Percentiles rank a stretch among this genome's conserved stretches.
Evolutionary conservation across 2,329 filamentous ascomycete genomes (phyloP).

Genomic region (Exserohilum rostratum): DNA sequence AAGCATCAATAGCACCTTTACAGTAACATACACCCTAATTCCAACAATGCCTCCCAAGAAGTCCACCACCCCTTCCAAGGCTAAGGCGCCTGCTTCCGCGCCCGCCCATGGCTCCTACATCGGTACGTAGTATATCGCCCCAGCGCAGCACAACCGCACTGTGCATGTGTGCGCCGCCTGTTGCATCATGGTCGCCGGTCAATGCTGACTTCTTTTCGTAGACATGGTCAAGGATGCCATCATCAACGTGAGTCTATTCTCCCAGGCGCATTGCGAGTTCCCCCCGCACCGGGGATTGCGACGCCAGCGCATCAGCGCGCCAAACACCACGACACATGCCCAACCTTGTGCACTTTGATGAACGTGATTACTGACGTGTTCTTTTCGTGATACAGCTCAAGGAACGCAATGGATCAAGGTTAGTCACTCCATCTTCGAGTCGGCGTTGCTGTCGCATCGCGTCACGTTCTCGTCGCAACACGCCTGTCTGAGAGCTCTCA

Average conservation of each 20-base stretch:
- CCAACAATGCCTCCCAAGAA: constrained; percentile 71
- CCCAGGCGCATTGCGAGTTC: constrained; percentile 54
- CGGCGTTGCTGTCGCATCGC: constrained; percentile 28
- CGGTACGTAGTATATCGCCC: constrained; percentile 61
- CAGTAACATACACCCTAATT: constrained; percentile 33
- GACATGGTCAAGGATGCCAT: constrained; percentile 78
- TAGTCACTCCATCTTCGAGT: constrained; percentile 48
- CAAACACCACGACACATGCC: constrained; percentile 27
- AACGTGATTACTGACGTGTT: constrained; percentile 56
- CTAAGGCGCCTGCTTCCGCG: constrained; percentile 62
- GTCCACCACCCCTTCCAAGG: constrained; percentile 59
- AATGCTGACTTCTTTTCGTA: constrained; percentile 60
- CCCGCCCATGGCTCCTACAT: constrained; percentile 69
- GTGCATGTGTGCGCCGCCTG: constrained; percentile 2
- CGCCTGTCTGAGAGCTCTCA: constrained; percentile 25
- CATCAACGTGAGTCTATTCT: constrained; percentile 68
- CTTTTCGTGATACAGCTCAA: constrained; percentile 63
- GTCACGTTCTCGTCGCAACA: constrained; percentile 33
- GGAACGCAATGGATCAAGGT: constrained; percentile 74
- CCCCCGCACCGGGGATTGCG: constrained; percentile 38
- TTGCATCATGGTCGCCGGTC: constrained; percentile 57
- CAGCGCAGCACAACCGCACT: constrained; percentile 46
- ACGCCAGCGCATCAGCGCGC: constrained; percentile 45
- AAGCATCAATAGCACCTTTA: constrained; percentile 39
- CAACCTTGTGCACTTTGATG: constrained; percentile 11